These are phyloP conservation scores for Lineolata rhizophorae DNA, from an alignment of 495 filamentous ascomycete genomes.

Conservation along the genomic window DNA sequence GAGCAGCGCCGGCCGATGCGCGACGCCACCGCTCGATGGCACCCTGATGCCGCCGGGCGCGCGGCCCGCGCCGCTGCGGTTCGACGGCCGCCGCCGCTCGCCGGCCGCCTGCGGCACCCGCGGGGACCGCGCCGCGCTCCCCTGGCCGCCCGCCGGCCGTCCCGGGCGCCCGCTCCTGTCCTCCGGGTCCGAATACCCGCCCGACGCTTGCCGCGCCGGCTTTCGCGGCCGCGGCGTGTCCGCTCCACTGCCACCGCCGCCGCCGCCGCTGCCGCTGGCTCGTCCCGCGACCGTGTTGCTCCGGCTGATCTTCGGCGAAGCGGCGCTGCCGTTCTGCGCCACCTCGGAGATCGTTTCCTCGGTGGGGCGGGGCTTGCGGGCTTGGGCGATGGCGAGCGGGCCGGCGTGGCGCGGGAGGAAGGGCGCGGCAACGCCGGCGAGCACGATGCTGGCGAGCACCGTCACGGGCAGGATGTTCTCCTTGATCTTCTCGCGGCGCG, in stretches of 20 bases:
- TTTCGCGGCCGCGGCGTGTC: conserved; percentile 25
- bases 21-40: no score
- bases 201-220: conserved; percentile 14
- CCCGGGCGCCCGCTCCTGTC: conserved; percentile 20
- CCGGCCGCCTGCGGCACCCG: conserved; percentile 1
- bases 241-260: no score
- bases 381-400: conserved; percentile 51
- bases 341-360: conserved; percentile 33
- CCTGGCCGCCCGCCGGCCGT: conserved; percentile 2
- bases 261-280: no score
- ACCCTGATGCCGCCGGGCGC: no score
- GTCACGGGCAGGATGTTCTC: conserved; percentile 55
- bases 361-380: conserved; percentile 37
- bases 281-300: conserved; percentile 43
- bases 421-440: conserved; percentile 34
- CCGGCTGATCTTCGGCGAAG: conserved; percentile 27
- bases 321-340: no score
- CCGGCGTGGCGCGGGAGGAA: conserved; percentile 30
- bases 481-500: conserved; percentile 42
- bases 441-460: conserved; percentile 45
- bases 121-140: conserved; percentile 13
- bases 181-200: no score
- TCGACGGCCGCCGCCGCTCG: conserved; percentile 11
- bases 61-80: no score
- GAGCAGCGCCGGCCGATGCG: no score